Base-by-base conservation (phyloP, 768 basidiomycete species). In the Rhodotorula diobovata region DNA sequence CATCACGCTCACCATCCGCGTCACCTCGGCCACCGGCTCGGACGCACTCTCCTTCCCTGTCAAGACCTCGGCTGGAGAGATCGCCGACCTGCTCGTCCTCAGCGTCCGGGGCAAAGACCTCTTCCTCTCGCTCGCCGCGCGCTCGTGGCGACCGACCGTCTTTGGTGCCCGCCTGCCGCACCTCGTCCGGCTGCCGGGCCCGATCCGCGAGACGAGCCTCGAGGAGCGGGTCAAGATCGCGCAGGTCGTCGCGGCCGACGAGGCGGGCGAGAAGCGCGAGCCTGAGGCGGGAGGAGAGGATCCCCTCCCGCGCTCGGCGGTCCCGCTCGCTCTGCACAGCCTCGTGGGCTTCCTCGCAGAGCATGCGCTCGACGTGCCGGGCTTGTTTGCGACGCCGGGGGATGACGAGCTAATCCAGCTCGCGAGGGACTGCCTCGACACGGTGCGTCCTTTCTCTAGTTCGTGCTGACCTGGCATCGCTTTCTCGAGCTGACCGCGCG, bases 101-200 rank as follows among this genome's bases (percentile, higher is more conserved):
- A 66, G 63, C 28, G 56, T 68, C 50, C 66, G 67, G 46, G 70
- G 64, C 55, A 43, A 51, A 30, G 73, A 74, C 63, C 50, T 74
- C 8, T 74, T 74, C 50, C 69, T 71, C 35, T 43, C 73, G 4
- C 63, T 74, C n/a, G 50, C 66, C 1, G 66, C 67, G 25, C 35
- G 60, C 1, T n/a, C 48, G 14, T 71, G 67, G 23, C 0, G 11
- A 1, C 73, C 69, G 23, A 74, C 66, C 39, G 66, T 70, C 54
- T 71, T 74, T 39, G 69, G 66, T 1, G 46, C 66, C 4, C 54
- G 34, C 23, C 55, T 74, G 12, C 53, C 45, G 11, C 37, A 57
- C 2, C 68, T 74, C 54, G 57, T 51, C 4, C 50, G 48, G 6
- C 66, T 74, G 2, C 23, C 35, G 5, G 20, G 46, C 41, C 69